Conservation (phyloP, 352 stramenopile species). For the Phytopythium mirpurense region DNA sequence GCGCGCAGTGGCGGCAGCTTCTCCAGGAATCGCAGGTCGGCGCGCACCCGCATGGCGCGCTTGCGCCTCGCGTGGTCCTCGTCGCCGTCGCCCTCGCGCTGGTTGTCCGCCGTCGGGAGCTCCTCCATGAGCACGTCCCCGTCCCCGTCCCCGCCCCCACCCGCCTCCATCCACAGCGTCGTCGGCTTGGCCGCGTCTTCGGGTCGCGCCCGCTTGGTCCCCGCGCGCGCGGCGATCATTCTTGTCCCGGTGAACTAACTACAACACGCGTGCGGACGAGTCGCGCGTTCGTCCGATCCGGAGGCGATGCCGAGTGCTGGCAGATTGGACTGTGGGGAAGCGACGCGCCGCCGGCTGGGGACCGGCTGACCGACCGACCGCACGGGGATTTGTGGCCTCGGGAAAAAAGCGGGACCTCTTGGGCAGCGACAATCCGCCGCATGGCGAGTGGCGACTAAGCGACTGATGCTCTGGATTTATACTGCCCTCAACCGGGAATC, state of each 20-base stretch:
- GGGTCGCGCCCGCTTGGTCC: conserved; percentile 16
- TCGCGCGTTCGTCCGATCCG: background rate
- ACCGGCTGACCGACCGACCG: background rate
- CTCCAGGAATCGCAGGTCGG: conserved; percentile 59
- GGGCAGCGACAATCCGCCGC: no score
- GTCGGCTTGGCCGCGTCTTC: background rate
- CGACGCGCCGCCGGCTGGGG: background rate
- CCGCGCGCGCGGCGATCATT: conserved; percentile 12
- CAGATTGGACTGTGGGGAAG: background rate
- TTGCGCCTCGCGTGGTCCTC: conserved; percentile 27
- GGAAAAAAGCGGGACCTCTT: no score
- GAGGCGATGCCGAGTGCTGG: background rate
- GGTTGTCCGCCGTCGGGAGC: conserved; percentile 8
- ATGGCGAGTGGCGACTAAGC: no score
- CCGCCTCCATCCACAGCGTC: conserved; percentile 4
- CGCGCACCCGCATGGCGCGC: conserved; percentile 42
- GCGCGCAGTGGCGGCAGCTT: conserved; percentile 56
- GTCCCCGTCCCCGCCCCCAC: conserved; percentile 7
- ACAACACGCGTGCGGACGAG: no score
- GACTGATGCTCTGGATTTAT: background rate
- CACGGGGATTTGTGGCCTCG: no score
- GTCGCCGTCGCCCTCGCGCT: background rate
- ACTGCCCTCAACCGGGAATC: no score
- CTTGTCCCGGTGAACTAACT: no score
- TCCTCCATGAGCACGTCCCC: conserved; percentile 14